Evolutionary conservation across 768 basidiomycete genomes (phyloP).

Genomic region (Boletus pseudopeckii): DNA sequence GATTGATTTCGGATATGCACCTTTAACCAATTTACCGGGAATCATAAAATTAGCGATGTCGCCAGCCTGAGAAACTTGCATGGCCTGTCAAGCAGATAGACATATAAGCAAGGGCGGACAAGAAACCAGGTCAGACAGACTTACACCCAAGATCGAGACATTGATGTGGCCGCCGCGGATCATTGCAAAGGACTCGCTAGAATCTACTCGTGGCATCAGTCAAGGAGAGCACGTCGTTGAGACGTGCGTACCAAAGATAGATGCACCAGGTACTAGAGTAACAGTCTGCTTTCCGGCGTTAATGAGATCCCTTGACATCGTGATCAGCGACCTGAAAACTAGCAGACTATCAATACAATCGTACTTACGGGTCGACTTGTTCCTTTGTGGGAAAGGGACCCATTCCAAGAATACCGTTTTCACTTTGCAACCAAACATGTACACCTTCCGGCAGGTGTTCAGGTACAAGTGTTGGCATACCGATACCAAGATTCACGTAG

Average conservation of each 20-base stretch:
- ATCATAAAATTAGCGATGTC: conserved; percentile 99
- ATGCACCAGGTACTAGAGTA: conserved; percentile 87
- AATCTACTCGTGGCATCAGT: conserved; percentile 42
- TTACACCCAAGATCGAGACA: conserved; percentile 87
- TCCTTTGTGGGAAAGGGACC: conserved; percentile 84
- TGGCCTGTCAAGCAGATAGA: conserved; percentile 51
- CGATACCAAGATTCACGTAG: conserved; percentile 87
- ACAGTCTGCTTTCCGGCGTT: conserved; percentile 96
- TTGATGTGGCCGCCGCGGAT: conserved; percentile 96
- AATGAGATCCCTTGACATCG: conserved; percentile 67
- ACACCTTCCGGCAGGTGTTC: conserved; percentile 71
- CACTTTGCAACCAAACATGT: conserved; percentile 86
- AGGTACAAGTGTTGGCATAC: conserved; percentile 87
- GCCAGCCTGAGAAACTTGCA: conserved; percentile 91
- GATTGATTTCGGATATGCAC: conserved; percentile 31
- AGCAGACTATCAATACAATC: neutral
- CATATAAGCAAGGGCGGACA: neutral
- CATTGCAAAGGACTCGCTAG: conserved; percentile 94
- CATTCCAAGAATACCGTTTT: conserved; percentile 88
- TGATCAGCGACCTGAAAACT: neutral
- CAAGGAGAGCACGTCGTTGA: neutral
- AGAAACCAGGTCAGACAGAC: conserved; percentile 24
- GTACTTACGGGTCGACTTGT: conserved; percentile 72
- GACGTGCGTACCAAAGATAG: conserved; percentile 70
- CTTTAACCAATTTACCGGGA: conserved; percentile 89